Conservation (phyloP, 2,329 filamentous ascomycete species). For the Botrytis hyacinthi region DNA sequence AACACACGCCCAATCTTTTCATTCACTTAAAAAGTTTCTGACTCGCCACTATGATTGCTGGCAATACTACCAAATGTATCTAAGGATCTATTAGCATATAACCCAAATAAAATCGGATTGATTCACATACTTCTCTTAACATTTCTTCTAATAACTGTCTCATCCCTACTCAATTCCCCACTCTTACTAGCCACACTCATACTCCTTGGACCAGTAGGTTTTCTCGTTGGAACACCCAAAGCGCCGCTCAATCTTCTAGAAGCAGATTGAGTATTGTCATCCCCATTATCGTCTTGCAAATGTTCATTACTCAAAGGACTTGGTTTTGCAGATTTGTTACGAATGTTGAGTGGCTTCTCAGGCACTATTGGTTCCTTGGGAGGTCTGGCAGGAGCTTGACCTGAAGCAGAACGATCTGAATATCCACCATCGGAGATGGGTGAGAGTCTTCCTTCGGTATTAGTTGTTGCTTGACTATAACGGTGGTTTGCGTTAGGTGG, state of each 20-base stretch:
- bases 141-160: constrained; percentile 35
- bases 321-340: constrained; percentile 52
- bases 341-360: constrained; percentile 48
- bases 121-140: constrained; percentile 53
- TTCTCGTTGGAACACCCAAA: constrained; percentile 36
- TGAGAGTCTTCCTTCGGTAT: constrained; percentile 32
- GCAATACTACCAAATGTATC: constrained; percentile 54
- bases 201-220: constrained; percentile 39
- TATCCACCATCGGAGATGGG: constrained; percentile 38
- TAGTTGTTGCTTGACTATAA: constrained; percentile 39
- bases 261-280: constrained; percentile 28
- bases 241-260: constrained; percentile 31
- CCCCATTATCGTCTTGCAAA: constrained; percentile 30
- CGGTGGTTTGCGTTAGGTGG: constrained; percentile 54
- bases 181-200: constrained; percentile 36
- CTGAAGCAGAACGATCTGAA: constrained; percentile 32
- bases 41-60: constrained; percentile 47
- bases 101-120: constrained; percentile 23
- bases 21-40: constrained; percentile 51
- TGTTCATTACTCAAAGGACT: constrained; percentile 58
- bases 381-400: constrained; percentile 54
- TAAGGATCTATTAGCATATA: constrained; percentile 32
- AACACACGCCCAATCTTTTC: not conserved
- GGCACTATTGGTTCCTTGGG: constrained; percentile 58
- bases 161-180: constrained; percentile 35